Evolutionary conservation across 163 green algal species (phyloP), one percentile per base, ranked within the genome.

Genomic region (Trebouxiophyceae sp.): DNA sequence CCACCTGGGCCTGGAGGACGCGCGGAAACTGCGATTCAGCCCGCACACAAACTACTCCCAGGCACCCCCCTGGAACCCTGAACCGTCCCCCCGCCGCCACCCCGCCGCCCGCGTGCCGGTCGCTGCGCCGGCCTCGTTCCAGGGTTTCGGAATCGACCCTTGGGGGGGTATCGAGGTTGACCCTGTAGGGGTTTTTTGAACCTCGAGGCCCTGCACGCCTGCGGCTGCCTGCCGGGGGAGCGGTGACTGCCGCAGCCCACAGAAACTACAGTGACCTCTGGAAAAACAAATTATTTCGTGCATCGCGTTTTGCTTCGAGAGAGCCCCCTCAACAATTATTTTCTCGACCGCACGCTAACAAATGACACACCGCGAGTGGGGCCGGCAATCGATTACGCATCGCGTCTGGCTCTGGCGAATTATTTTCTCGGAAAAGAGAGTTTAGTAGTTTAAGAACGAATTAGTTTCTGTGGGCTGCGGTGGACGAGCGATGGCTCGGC

Each of bases 1-100:
- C 54, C 61, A 81, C 34, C 66, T 98, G 60, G 76, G 80, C 7
- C 33, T 93, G 62, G 65, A 71, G 16, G 81, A 90, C 57, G 76
- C 83, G 5, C 28, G 63, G 7, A 58, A 68, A 24, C 70, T 93
- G 45, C 80, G 83, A 2, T 67, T 90, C 29, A 90, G 80, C 22
- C 72, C 77, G 57, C 82, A 89, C 70, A 88, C 84, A 70, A 63
- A 32, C 33, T 77, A 44, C 28, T 26, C 34, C 12, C 23, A 34
- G 29, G 65, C n/a, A 8, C 2, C 29, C 23, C 22, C 20, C 23
- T 59, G 22, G 8, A 59, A 28, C 12, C 23, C 50, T 59, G 22
- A 59, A 59, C n/a, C n/a, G n/a, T n/a, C n/a, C n/a, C n/a, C n/a
- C n/a, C n/a, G n/a, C 39, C 16, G 39, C 16, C 39, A 50, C 39